These are phyloP conservation scores for Prunus kanzakura DNA, from an alignment of 306 rosid species.

Conservation along the genomic window DNA sequence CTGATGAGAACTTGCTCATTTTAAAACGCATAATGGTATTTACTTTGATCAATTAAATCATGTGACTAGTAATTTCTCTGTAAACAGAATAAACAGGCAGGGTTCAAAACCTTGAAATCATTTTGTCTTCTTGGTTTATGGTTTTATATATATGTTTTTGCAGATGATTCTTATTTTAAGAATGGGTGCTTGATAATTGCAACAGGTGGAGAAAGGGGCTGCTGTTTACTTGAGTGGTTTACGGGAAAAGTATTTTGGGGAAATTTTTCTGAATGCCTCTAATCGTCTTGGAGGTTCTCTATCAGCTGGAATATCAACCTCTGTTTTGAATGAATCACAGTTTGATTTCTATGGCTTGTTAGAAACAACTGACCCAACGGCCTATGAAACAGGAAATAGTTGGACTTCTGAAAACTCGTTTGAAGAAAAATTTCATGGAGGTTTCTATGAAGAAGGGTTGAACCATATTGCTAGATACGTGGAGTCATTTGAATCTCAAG, in stretches of 20 bases:
- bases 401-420: slow-evolving; percentile 41
- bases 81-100: neutral
- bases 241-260: slow-evolving; percentile 92
- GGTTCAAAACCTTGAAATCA: neutral
- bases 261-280: slow-evolving; percentile 79
- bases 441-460: slow-evolving; percentile 74
- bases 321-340: slow-evolving; percentile 43
- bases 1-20: slow-evolving; percentile 63
- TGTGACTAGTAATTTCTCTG: neutral
- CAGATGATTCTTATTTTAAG: neutral
- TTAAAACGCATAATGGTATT: slow-evolving; percentile 96
- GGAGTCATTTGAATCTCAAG: slow-evolving; percentile 85
- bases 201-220: slow-evolving; percentile 90
- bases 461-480: slow-evolving; percentile 92
- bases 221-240: slow-evolving; percentile 88
- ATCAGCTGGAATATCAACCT: slow-evolving; percentile 43
- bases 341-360: slow-evolving; percentile 29
- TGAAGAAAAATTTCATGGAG: slow-evolving; percentile 34
- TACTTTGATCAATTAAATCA: slow-evolving; percentile 8
- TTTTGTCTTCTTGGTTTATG: neutral
- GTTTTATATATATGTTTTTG: neutral
- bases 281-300: slow-evolving; percentile 50
- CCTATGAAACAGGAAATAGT: slow-evolving; percentile 23
- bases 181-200: slow-evolving; percentile 25
- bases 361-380: slow-evolving; percentile 28